A percentile compares a stretch with the other conserved stretches of the same genome.
These are phyloP conservation scores for Coemansia sp. DNA, from an alignment of 192 early-diverging fungal species.

Conservation along the genomic window DNA sequence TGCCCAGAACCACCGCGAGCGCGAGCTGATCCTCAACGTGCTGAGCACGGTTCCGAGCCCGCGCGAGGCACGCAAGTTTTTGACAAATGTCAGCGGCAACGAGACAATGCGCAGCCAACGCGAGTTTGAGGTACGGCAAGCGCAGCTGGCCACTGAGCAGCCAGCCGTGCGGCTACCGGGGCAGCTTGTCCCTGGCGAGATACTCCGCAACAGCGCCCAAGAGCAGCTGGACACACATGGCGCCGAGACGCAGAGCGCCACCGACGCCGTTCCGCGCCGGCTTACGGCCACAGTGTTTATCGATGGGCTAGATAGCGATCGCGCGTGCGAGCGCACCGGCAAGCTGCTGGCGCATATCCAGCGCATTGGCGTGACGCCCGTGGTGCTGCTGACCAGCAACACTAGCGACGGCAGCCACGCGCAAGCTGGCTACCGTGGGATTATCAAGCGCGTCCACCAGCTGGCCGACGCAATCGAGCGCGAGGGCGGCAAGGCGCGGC, in stretches of 20 bases:
- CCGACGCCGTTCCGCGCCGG: conserved; percentile 10
- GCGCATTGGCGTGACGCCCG: conserved; percentile 42
- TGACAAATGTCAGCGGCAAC: conserved; percentile 37
- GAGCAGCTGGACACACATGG: not conserved
- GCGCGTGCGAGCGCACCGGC: conserved; percentile 14
- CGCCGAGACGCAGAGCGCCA: not conserved
- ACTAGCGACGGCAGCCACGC: not conserved
- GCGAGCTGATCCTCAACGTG: conserved; percentile 49
- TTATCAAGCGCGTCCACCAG: conserved; percentile 15
- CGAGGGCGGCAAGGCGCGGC: conserved; percentile 65
- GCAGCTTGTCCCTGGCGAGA: conserved; percentile 21
- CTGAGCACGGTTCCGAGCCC: conserved; percentile 48
- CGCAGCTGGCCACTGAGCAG: conserved; percentile 19
- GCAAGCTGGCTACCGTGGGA: conserved; percentile 14
- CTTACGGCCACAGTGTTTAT: conserved; percentile 35
- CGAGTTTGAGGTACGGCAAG: conserved; percentile 37
- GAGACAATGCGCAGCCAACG: conserved; percentile 47
- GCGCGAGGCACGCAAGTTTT: conserved; percentile 48
- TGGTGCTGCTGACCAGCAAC: conserved; percentile 22
- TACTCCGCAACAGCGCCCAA: not conserved
- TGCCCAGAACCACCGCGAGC: conserved; percentile 18
- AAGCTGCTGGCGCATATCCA: conserved; percentile 52
- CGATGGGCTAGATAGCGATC: conserved; percentile 7
- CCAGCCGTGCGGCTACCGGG: not conserved
- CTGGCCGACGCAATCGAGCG: conserved; percentile 68